Conservation (phyloP, 352 stramenopile genomes). For the Phytophthora tentaculata region DNA sequence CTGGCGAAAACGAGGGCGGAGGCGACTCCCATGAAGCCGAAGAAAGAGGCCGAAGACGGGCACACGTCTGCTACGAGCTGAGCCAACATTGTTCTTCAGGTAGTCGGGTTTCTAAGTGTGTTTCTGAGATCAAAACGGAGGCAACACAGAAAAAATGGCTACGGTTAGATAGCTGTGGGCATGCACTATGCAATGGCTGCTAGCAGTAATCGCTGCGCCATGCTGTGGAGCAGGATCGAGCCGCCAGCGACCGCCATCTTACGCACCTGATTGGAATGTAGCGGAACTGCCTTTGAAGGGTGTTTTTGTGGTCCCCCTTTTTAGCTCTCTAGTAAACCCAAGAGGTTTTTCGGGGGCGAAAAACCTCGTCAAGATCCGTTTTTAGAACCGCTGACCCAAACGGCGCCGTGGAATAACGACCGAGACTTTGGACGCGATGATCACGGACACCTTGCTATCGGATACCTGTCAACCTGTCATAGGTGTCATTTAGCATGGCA, state of each 20-base stretch:
- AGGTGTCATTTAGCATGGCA: too few species aligned
- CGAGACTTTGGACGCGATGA: neutral
- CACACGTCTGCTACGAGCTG: constrained; percentile 94
- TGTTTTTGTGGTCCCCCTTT: constrained; percentile 22
- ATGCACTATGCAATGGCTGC: neutral
- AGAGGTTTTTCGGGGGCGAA: constrained; percentile 29
- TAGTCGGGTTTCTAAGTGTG: constrained; percentile 17
- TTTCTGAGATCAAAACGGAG: constrained; percentile 11
- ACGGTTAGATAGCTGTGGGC: constrained; percentile 19
- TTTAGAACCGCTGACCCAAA: constrained; percentile 24
- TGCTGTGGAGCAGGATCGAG: neutral
- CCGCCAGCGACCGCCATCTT: neutral
- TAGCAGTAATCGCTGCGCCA: neutral
- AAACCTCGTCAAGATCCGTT: constrained; percentile 44
- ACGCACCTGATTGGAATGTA: constrained; percentile 31
- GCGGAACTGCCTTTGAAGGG: constrained; percentile 33
- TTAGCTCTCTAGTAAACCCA: neutral
- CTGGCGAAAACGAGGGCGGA: constrained; percentile 85
- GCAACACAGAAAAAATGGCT: neutral
- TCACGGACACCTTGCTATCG: neutral
- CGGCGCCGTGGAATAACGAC: constrained; percentile 13
- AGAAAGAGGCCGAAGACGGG: constrained; percentile 98
- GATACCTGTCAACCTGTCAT: too few species aligned
- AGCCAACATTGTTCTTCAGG: constrained; percentile 38
- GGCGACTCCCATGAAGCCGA: constrained; percentile 99